Base-by-base conservation (phyloP, 768 basidiomycete genomes). In the Tulasnella sp. region DNA sequence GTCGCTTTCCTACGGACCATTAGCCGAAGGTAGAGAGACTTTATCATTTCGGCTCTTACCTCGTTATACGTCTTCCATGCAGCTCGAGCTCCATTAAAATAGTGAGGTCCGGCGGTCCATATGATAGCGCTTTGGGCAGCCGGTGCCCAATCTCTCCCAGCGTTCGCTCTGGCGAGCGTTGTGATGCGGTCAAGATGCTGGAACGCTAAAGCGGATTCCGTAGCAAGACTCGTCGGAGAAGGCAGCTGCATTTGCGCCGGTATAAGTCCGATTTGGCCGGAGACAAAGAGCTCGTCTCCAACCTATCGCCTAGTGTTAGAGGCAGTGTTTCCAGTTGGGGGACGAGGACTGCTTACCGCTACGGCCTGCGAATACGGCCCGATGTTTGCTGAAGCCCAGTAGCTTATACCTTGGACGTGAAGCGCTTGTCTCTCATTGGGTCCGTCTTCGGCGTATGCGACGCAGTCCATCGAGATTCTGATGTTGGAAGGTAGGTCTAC, bases 361-460 rank as follows among this genome's bases (percentile, higher is more conserved):
- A 98, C 86, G 1, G 94, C 91, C 80, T 99, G 97, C 4, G 94
- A 97, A 80, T 99, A 99, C 4, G 97, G 97, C 0, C 97, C 97
- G 70, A 99, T 98, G 79, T 98, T 99, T 11, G 97, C 97, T 14
- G 97, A 95, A 34, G 95, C 97, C 97, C 97, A 99, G 78, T 98
- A 98, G 79, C 96, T 98, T 74, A 98, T 77, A 9, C 95, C 86
- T 80, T 98, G 97, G 1, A 99, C 97, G 78, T 99, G 97, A 62
- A 98, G 83, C 0, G 92, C 89, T 71, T 86, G 86, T 59, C 95
- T 82, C 71, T 87, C 84, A 17, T 75, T 35, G 5, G 77, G 66
- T 6, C 77, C 64, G 29, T 39, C 71, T 69, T 81, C 81, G 5
- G 80, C 78, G 78, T 84, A 91, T n/a, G 93, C 93, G n/a, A 91